These are phyloP conservation scores for Vigna angularis DNA, from an alignment of 306 rosid species.

Conservation along the genomic window DNA sequence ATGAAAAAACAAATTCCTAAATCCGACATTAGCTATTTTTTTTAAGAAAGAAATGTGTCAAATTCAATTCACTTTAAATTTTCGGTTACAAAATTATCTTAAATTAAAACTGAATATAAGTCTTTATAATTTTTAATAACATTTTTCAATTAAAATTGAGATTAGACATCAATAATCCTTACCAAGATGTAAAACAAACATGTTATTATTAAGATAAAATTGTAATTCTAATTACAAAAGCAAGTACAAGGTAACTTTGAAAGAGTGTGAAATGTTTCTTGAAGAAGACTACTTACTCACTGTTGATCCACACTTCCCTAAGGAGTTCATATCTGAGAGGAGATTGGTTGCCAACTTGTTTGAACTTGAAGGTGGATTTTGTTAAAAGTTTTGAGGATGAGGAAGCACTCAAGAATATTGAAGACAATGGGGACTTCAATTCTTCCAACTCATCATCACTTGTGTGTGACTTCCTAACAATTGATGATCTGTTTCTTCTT, in stretches of 20 bases:
- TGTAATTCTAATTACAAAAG: not conserved
- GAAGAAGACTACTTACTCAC: conserved; percentile 45
- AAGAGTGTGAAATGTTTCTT: not conserved
- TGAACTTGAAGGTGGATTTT: conserved; percentile 49
- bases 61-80: too few species aligned
- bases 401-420: conserved; percentile 54
- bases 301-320: conserved; percentile 68
- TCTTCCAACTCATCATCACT: conserved; percentile 91
- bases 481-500: conserved; percentile 72
- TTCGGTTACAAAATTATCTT: too few species aligned
- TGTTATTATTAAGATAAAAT: not conserved
- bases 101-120: not conserved
- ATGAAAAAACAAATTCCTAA: too few species aligned
- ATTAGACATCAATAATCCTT: not conserved
- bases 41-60: too few species aligned
- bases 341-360: conserved; percentile 49
- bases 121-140: not conserved
- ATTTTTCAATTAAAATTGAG: not conserved
- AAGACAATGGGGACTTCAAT: conserved; percentile 68
- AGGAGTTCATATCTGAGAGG: conserved; percentile 80
- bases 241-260: not conserved
- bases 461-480: conserved; percentile 66
- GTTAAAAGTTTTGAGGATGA: conserved; percentile 47
- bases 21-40: too few species aligned
- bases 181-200: not conserved